Conservation (phyloP, 2,329 filamentous ascomycete genomes). For the Sordariomycetes sp. region DNA sequence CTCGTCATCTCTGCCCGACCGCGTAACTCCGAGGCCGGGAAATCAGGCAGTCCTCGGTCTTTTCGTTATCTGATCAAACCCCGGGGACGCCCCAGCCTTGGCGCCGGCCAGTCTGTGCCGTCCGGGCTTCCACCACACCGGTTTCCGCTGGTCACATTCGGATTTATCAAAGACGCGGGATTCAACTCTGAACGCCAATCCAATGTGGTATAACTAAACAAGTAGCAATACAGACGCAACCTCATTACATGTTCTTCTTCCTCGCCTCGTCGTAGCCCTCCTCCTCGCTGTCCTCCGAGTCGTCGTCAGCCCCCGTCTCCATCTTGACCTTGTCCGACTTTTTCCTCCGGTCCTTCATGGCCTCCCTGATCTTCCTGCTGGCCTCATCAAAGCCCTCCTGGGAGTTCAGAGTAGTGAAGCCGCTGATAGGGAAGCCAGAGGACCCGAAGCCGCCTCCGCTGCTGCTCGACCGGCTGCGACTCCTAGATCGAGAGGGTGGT, state of each 20-base stretch:
- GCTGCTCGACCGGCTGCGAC: constrained; percentile 62
- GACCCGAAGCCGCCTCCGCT: constrained; percentile 53
- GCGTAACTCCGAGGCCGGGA: no score
- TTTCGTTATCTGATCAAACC: no score
- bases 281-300: constrained; percentile 32
- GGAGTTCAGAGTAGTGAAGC: constrained; percentile 58
- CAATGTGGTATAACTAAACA: no score
- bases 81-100: no score
- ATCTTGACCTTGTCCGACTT: constrained; percentile 35
- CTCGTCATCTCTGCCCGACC: no score
- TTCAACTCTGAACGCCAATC: no score
- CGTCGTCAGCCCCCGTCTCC: constrained; percentile 24
- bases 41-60: no score
- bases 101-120: no score
- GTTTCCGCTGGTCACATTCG: no score
- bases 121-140: no score
- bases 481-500: constrained; percentile 70
- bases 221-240: no score
- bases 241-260: constrained; percentile 28
- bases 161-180: no score
- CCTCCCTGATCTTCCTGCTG: constrained; percentile 71
- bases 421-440: constrained; percentile 55
- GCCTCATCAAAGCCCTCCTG: constrained; percentile 74
- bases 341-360: constrained; percentile 60
- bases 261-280: constrained; percentile 28